Evolutionary conservation across 768 basidiomycete species (phyloP), one percentile per base, ranked within the genome.

Genomic region (Leucocoprinus birnbaumii): DNA sequence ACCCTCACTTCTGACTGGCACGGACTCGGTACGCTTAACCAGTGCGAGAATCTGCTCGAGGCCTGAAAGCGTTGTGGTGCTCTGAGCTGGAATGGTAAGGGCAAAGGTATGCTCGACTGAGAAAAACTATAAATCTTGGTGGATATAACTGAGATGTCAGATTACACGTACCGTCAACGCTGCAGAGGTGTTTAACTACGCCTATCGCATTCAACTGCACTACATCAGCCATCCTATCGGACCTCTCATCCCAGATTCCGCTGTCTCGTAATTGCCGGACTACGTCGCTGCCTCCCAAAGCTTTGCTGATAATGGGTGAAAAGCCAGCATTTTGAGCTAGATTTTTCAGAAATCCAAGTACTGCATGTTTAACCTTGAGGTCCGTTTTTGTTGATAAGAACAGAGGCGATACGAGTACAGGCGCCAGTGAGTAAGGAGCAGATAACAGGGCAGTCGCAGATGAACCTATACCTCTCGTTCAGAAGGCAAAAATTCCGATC

Each of bases 121-220:
- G 7, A 21, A 31, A 22, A 18, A 55, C 40, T 13, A 42, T 42
- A 46, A 27, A 25, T 42, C 41, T 50, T 45, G 31, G 8, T 53
- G 22, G 51, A 27, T 25, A 6, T 11, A 10, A 18, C 16, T 51
- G 6, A 34, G 18, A 8, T 16, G 44, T 37, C 37, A 62, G n/a
- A 38, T 3, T 4, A n/a, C n/a, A 16, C 84, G 62, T 65, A 95
- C 92, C 75, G 64, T 82, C 86, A 35, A 80, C 80, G 59, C 80
- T 85, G 65, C 90, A 94, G 52, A 98, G 77, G 66, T 96, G 91
- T 68, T 98, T 99, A 16, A 87, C 82, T 7, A 93, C 80, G 1
- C 93, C 93, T 48, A 98, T 89, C 0, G 91, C 91, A 46, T 85
- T 85, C 5, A 94, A 76, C 68, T 98, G 96, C 1, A 98, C 84